These are phyloP conservation scores for Ambrosia artemisiifolia DNA, from an alignment of 129 eudicot genomes.

Conservation along the genomic window DNA sequence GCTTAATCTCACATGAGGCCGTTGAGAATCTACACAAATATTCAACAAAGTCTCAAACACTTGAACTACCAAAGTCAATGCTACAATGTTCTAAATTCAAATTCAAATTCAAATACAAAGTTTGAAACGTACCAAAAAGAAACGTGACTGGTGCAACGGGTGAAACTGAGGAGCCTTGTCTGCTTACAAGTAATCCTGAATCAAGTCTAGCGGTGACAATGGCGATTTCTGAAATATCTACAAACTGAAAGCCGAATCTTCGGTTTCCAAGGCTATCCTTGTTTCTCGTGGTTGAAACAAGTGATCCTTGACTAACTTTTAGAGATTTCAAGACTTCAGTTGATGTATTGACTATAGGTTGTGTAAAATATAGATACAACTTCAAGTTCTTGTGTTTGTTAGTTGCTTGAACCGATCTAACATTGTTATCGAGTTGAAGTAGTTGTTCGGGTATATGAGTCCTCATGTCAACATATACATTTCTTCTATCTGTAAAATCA, in stretches of 20 bases:
- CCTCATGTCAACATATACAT: slow-evolving; percentile 58
- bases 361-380: slow-evolving; percentile 71
- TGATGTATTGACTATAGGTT: slow-evolving; percentile 76
- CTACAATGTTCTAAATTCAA: not conserved
- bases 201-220: slow-evolving; percentile 57
- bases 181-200: slow-evolving; percentile 44
- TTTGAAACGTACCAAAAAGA: slow-evolving; percentile 60
- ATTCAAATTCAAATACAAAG: too few relatives aligned
- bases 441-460: slow-evolving; percentile 76
- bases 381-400: slow-evolving; percentile 55
- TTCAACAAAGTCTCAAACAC: slow-evolving; percentile 6
- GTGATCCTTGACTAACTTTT: slow-evolving; percentile 60
- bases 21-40: slow-evolving; percentile 54
- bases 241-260: slow-evolving; percentile 84
- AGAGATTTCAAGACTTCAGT: slow-evolving; percentile 61
- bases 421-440: slow-evolving; percentile 56
- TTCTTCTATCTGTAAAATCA: slow-evolving; percentile 67
- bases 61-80: slow-evolving; percentile 17
- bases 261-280: slow-evolving; percentile 52
- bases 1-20: slow-evolving; percentile 80
- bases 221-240: slow-evolving; percentile 41
- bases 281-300: slow-evolving; percentile 47
- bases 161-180: slow-evolving; percentile 78
- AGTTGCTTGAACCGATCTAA: slow-evolving; percentile 83
- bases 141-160: slow-evolving; percentile 73